phyloP scores from a whole-genome alignment of 306 rosid genomes.

The Prunus mongolica region DNA sequence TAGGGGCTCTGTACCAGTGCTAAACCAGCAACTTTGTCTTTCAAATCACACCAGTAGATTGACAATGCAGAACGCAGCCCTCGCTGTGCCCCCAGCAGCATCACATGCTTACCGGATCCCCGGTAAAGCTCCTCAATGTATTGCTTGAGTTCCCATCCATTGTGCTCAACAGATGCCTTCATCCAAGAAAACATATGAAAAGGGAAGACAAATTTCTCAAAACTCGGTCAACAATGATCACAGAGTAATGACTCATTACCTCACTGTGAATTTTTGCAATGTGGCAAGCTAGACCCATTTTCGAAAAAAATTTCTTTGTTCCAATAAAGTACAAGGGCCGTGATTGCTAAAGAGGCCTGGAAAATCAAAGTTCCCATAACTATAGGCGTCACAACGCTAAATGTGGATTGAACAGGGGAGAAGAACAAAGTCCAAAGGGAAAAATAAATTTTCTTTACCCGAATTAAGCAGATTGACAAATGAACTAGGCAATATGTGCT shows the following conservation, averaged over 20 bases:
- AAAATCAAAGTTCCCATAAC: conserved; percentile 19
- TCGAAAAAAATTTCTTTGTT: too few species aligned
- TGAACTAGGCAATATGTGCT: conserved; percentile 61
- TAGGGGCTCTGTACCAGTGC: conserved; percentile 79
- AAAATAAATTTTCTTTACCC: conserved; percentile 38
- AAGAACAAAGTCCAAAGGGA: conserved; percentile 15
- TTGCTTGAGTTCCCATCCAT: conserved; percentile 77
- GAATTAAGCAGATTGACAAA: conserved; percentile 77
- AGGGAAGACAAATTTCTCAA: too few species aligned
- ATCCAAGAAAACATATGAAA: neutral
- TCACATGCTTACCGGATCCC: conserved; percentile 77
- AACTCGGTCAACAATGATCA: too few species aligned
- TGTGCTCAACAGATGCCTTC: conserved; percentile 79
- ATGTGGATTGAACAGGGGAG: neutral
- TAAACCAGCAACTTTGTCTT: conserved; percentile 79
- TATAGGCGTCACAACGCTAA: neutral
- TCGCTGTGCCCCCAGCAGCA: conserved; percentile 88
- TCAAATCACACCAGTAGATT: conserved; percentile 59
- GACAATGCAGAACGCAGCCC: conserved; percentile 78
- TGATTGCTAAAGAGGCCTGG: conserved; percentile 49
- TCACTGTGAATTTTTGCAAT: too few species aligned
- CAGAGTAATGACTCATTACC: too few species aligned
- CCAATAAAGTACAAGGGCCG: too few species aligned
- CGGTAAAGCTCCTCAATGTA: conserved; percentile 78
- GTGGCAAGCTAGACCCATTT: too few species aligned